These are phyloP conservation scores for Dacryopinax spathularia DNA, from an alignment of 768 basidiomycete genomes.

Conservation along the genomic window DNA sequence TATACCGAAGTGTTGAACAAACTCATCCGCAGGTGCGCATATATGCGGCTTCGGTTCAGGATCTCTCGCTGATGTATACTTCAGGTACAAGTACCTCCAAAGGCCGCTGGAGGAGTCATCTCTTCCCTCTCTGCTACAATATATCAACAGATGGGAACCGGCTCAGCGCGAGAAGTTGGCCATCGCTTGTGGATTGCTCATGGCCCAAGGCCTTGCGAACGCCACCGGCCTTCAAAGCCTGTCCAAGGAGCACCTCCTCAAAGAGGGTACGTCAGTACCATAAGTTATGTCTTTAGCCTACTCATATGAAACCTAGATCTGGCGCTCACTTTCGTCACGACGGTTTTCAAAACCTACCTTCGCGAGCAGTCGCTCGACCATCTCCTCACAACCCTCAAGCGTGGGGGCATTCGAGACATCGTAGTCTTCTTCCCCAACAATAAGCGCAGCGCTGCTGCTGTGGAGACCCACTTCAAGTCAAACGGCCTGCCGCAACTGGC, in stretches of 20 bases:
- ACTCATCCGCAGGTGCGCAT: constrained; percentile 72
- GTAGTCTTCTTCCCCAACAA: constrained; percentile 75
- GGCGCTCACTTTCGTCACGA: constrained; percentile 57
- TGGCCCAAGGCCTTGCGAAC: constrained; percentile 70
- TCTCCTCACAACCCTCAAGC: constrained; percentile 64
- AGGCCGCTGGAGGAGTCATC: constrained; percentile 81
- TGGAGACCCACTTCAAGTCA: constrained; percentile 80
- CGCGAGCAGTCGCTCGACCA: constrained; percentile 79
- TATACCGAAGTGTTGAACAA: constrained; percentile 91
- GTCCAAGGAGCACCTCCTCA: constrained; percentile 87
- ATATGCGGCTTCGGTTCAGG: constrained; percentile 2
- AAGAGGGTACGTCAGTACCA: constrained; percentile 52
- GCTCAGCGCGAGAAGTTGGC: constrained; percentile 72
- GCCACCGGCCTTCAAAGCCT: constrained; percentile 66
- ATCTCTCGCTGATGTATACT: constrained; percentile 7
- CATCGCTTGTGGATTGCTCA: constrained; percentile 62
- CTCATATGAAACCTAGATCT: constrained; percentile 39
- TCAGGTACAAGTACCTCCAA: constrained; percentile 96
- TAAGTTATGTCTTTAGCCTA: neutral
- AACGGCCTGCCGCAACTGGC: constrained; percentile 66
- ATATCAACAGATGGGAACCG: constrained; percentile 69
- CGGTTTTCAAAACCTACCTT: constrained; percentile 71
- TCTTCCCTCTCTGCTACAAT: constrained; percentile 74
- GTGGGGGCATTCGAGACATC: constrained; percentile 74
- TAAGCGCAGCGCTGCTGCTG: constrained; percentile 53